Base-by-base conservation (phyloP, 2,329 filamentous ascomycete species). In the Cladophialophora psammophila region DNA sequence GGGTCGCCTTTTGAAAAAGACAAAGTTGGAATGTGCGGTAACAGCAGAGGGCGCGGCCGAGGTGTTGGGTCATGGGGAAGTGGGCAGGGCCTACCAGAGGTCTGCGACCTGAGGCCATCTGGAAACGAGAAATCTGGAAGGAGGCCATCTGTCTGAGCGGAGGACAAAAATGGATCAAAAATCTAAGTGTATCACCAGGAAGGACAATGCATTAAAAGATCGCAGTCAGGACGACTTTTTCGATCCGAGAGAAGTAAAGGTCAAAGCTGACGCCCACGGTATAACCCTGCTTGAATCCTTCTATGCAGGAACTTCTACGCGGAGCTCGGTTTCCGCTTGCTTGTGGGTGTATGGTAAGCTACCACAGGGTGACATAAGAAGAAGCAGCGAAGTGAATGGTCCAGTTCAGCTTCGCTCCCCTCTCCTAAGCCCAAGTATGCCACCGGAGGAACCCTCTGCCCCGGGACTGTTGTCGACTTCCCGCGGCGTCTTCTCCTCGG, bases 1-100 rank as follows among this genome's bases (percentile, higher is more conserved):
- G 72, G 72, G 64, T 70, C 38, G 18, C 59, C 45, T 71, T 66
- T 62, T 68, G 35, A 69, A 8, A 48, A 12, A 12, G 18, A 8
- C 4, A 20, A 1, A 50, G 9, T 8, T 26, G 45, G 8, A 10
- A 31, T 31, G 45, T 20, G 45, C 45, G 4, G 18, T 13, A 26
- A 26, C 3, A 13, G 18, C 9, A 10, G 20, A 13, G 18, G 12
- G 20, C 20, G 26, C 26, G 26, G 26, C 26, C 26, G 3, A 3
- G 26, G 26, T 2, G 26, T 26, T 26, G 26, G 26, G 26, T 26
- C 26, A 26, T 26, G 26, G 26, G 26, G 26, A 3, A 26, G 3
- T 26, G 26, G 26, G 26, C 26, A 26, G 26, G 26, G 3, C 26
- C 26, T 26, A 26, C 26, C 26, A 2, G 26, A 26, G 26, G 12